A percentile compares a stretch with the other conserved stretches of the same genome.
These are phyloP conservation scores for Penicillium roqueforti DNA, from an alignment of 495 filamentous ascomycete species.

Conservation along the genomic window DNA sequence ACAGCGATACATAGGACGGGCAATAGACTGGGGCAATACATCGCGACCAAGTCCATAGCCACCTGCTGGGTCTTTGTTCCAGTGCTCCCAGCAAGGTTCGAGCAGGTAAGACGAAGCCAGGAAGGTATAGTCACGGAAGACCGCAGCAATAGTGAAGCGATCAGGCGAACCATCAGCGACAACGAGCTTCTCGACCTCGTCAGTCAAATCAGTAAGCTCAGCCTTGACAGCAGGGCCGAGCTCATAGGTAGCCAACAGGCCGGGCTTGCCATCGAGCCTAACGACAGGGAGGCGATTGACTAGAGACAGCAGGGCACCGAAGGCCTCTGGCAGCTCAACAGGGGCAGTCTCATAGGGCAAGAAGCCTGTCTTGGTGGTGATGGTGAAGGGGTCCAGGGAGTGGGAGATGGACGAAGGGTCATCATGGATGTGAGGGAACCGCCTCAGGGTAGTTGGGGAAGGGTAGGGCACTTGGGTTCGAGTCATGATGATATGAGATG, in stretches of 20 bases:
- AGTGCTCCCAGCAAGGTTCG: slow-evolving; percentile 83
- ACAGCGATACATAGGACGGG: slow-evolving; percentile 70
- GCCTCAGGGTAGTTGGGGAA: slow-evolving; percentile 41
- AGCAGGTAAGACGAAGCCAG: slow-evolving; percentile 82
- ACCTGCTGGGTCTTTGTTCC: slow-evolving; percentile 57
- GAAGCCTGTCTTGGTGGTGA: slow-evolving; percentile 80
- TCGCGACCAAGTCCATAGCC: slow-evolving; percentile 72
- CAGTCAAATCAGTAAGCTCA: slow-evolving; percentile 71
- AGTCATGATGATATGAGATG: slow-evolving; percentile 23
- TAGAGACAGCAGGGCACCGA: slow-evolving; percentile 63
- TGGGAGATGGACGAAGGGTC: slow-evolving; percentile 56
- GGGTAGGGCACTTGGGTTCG: slow-evolving; percentile 30
- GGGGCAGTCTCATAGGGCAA: slow-evolving; percentile 41
- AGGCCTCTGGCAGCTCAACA: slow-evolving; percentile 55
- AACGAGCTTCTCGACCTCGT: slow-evolving; percentile 61
- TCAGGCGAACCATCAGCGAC: slow-evolving; percentile 49
- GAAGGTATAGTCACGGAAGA: slow-evolving; percentile 89
- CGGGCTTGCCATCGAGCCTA: slow-evolving; percentile 62
- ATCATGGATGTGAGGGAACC: slow-evolving; percentile 55
- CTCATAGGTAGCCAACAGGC: slow-evolving; percentile 66
- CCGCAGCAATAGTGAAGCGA: slow-evolving; percentile 69
- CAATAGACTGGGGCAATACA: slow-evolving; percentile 63
- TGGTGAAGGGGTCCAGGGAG: slow-evolving; percentile 68
- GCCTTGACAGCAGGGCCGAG: slow-evolving; percentile 63
- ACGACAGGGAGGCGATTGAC: slow-evolving; percentile 71